A percentile compares a stretch with the other conserved stretches of the same genome.
Evolutionary conservation across 2,329 filamentous ascomycete genomes (phyloP).

Genomic region (Aspergillus alliaceus): DNA sequence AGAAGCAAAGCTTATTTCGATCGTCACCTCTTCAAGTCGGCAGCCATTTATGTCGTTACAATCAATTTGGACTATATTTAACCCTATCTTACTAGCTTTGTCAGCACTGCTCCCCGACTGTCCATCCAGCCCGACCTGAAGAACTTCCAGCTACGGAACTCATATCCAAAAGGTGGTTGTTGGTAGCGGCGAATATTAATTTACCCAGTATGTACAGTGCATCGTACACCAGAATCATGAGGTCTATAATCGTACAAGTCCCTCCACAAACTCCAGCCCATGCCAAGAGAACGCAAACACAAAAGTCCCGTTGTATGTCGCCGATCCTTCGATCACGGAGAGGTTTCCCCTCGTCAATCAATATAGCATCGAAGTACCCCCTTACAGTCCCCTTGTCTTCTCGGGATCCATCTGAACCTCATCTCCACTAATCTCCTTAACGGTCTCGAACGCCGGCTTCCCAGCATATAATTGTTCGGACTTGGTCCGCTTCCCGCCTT

Average conservation of each 20-base stretch:
- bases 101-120: too few species aligned
- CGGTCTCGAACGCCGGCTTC: slow-evolving; percentile 67
- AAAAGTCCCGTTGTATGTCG: neutral
- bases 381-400: slow-evolving; percentile 47
- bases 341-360: neutral
- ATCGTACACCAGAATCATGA: slow-evolving; percentile 2
- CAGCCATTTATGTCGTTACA: too few species aligned
- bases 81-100: too few species aligned
- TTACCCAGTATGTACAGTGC: slow-evolving; percentile 13
- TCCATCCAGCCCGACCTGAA: neutral
- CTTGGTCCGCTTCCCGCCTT: slow-evolving; percentile 46
- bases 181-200: neutral
- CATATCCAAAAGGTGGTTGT: neutral
- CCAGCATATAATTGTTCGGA: slow-evolving; percentile 78
- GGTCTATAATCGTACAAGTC: slow-evolving; percentile 3
- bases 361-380: slow-evolving; percentile 3
- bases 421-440: slow-evolving; percentile 66
- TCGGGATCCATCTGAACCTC: slow-evolving; percentile 55
- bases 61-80: too few species aligned
- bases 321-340: neutral
- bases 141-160: too few species aligned
- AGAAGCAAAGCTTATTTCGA: too few species aligned
- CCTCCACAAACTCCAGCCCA: slow-evolving; percentile 17
- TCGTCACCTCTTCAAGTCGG: too few species aligned
- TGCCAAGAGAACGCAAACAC: slow-evolving; percentile 12